phyloP scores from a whole-genome alignment of 106 monocot species.

The Acorus gramineus region DNA sequence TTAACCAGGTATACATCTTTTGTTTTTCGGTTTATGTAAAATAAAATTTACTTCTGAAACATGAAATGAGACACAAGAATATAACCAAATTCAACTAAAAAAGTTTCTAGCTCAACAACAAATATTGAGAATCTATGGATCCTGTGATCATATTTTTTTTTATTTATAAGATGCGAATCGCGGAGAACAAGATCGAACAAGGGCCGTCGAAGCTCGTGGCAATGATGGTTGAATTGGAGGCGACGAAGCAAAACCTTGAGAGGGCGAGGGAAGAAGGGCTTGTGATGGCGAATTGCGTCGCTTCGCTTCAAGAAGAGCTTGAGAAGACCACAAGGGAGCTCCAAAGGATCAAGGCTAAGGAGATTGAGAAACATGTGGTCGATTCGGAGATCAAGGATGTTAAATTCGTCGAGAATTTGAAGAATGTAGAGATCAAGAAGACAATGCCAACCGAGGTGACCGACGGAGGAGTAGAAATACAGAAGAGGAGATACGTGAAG shows the following conservation, averaged over 20 bases:
- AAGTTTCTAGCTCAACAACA: not conserved
- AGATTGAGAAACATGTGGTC: constrained; percentile 3
- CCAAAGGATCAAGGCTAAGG: constrained; percentile 14
- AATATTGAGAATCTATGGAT: too few relatives aligned
- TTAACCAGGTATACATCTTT: constrained; percentile 31
- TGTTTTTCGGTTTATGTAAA: not conserved
- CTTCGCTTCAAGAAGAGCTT: constrained; percentile 47
- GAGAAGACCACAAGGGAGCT: constrained; percentile 52
- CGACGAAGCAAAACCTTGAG: constrained; percentile 51
- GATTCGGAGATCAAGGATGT: constrained; percentile 24
- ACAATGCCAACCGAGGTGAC: not conserved
- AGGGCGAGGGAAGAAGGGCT: constrained; percentile 36
- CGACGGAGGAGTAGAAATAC: constrained; percentile 2
- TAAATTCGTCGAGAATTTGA: constrained; percentile 30
- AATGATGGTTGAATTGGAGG: constrained; percentile 32
- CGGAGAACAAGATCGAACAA: constrained; percentile 1
- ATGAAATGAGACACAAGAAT: not conserved
- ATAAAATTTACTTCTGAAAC: too few relatives aligned
- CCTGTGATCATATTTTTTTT: too few relatives aligned
- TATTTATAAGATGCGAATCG: constrained; percentile 14
- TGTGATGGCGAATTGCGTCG: constrained; percentile 31
- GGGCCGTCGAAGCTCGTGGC: not conserved
- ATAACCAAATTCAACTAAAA: not conserved
- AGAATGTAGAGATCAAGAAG: constrained; percentile 1
- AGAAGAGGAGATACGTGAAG: constrained; percentile 41